Evolutionary conservation across 305 asterid genomes (phyloP).

Genomic region (Rubia balearica): DNA sequence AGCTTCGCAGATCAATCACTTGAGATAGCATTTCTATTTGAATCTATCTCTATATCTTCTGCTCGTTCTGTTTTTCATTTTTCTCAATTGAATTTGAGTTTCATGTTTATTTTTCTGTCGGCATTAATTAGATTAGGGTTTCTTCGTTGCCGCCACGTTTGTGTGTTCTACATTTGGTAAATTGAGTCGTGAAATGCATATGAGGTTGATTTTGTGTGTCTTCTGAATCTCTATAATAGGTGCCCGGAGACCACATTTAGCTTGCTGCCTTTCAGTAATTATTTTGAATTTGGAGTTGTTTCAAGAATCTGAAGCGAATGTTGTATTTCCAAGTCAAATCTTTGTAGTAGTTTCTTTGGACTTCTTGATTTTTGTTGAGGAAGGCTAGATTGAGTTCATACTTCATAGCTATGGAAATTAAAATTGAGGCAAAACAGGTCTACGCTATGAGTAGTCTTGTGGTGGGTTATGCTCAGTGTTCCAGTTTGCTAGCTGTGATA

Average conservation of each 20-base stretch:
- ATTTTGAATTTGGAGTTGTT: not conserved
- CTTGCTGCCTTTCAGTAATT: not conserved
- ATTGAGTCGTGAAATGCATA: not conserved
- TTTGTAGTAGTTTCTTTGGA: not conserved
- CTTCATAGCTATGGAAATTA: slow-evolving; percentile 39
- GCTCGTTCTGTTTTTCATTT: not conserved
- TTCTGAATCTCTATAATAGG: not conserved
- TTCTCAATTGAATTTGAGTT: not conserved
- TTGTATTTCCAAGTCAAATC: not conserved
- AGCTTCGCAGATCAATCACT: slow-evolving; percentile 20
- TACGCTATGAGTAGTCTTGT: slow-evolving; percentile 77
- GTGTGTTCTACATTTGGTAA: not conserved
- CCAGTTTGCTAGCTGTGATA: slow-evolving; percentile 86
- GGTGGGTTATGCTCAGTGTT: slow-evolving; percentile 86
- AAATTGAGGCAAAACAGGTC: slow-evolving; percentile 54
- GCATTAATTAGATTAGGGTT: not conserved
- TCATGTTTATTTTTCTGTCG: too few relatives aligned
- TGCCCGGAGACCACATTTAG: not conserved
- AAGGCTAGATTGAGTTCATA: not conserved
- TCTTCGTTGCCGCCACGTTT: not conserved
- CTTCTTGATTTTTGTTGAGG: not conserved
- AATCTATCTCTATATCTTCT: not conserved
- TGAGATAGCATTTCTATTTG: not conserved
- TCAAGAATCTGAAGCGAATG: not conserved
- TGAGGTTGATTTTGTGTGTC: not conserved